Percentiles rank a stretch among this genome's conserved stretches.
These are phyloP conservation scores for Chlamydomonas schloesseri DNA, from an alignment of 139 green algal species.

Conservation along the genomic window DNA sequence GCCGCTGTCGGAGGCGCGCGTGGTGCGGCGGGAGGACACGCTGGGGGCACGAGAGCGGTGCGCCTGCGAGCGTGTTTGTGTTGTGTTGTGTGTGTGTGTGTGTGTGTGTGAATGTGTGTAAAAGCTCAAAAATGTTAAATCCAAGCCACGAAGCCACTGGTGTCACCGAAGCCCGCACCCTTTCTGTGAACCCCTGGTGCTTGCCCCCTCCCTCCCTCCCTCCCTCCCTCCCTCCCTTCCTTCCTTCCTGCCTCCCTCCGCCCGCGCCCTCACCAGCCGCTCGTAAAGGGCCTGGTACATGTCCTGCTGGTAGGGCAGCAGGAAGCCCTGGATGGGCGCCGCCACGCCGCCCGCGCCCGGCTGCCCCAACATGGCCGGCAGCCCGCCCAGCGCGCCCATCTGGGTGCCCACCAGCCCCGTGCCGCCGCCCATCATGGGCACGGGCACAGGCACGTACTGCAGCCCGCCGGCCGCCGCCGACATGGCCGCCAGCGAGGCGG, in stretches of 20 bases:
- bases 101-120: too few species aligned
- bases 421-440: not conserved
- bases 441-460: not conserved
- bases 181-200: too few species aligned
- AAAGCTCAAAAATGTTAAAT: too few species aligned
- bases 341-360: not conserved
- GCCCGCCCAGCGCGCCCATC: too few species aligned
- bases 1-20: not conserved
- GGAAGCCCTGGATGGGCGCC: constrained; percentile 47
- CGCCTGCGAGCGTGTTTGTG: not conserved
- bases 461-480: not conserved
- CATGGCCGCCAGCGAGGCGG: not conserved
- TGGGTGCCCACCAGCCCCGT: not conserved
- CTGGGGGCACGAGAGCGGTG: not conserved
- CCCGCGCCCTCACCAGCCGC: constrained; percentile 6
- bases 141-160: too few species aligned
- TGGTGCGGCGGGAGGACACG: not conserved
- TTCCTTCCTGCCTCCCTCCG: too few species aligned
- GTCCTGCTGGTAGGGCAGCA: constrained; percentile 56
- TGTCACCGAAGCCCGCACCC: too few species aligned
- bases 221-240: too few species aligned
- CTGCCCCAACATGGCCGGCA: not conserved
- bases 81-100: too few species aligned
- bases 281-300: constrained; percentile 44
- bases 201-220: too few species aligned